Percentiles rank a stretch among this genome's conserved stretches.
These are phyloP conservation scores for Aspergillus ostianus DNA, from an alignment of 495 filamentous ascomycete species.

Conservation along the genomic window DNA sequence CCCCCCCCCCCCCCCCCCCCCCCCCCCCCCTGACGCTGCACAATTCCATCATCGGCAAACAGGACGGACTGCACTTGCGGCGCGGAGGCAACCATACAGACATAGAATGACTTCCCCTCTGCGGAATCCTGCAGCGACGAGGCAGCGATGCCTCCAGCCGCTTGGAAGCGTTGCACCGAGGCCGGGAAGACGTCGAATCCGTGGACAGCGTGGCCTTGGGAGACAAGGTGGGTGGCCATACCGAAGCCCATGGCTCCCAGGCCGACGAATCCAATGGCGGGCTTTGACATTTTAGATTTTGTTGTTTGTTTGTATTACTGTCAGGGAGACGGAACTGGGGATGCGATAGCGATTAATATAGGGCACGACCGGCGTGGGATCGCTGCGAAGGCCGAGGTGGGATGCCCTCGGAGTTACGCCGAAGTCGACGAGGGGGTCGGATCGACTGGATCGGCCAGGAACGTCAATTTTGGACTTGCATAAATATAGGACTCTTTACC, in stretches of 20 bases:
- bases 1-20: too few relatives aligned
- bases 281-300: constrained; percentile 36
- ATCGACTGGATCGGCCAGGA: neutral
- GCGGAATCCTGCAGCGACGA: constrained; percentile 64
- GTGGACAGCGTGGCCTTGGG: constrained; percentile 64
- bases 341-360: constrained; percentile 3
- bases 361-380: neutral
- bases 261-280: constrained; percentile 72
- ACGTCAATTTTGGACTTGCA: neutral
- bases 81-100: constrained; percentile 80
- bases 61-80: constrained; percentile 66
- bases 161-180: constrained; percentile 67
- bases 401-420: constrained; percentile 10
- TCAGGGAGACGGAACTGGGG: neutral
- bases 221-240: constrained; percentile 77
- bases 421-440: neutral
- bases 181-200: constrained; percentile 75
- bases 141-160: constrained; percentile 62
- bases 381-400: constrained; percentile 4
- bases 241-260: constrained; percentile 88
- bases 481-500: too few relatives aligned
- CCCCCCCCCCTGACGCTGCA: constrained; percentile 35
- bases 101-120: constrained; percentile 55
- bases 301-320: neutral
- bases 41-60: constrained; percentile 60